Percentiles rank a stretch among this genome's conserved stretches.
phyloP scores from a whole-genome alignment of 1,284 basidiomycete genomes.

The Anthracocystis walkeri region DNA sequence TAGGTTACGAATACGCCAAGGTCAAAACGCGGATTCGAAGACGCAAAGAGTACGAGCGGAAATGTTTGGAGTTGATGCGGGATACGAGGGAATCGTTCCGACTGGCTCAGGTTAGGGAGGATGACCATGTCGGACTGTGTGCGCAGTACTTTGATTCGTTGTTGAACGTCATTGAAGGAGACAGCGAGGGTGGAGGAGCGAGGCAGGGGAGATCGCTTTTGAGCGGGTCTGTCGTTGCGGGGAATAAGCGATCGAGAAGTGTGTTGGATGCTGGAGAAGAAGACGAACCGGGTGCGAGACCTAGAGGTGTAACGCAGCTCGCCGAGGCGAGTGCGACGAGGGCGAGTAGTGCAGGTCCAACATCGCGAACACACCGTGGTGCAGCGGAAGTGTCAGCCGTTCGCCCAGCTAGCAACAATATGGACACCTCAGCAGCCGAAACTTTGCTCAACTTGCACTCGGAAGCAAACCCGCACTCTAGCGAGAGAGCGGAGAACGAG shows the following conservation, averaged over 20 bases:
- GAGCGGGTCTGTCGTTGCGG: constrained; percentile 22
- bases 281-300: constrained; percentile 1
- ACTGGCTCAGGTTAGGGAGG: constrained; percentile 26
- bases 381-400: constrained; percentile 4
- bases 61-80: constrained; percentile 45
- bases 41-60: constrained; percentile 54
- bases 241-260: constrained; percentile 39
- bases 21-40: constrained; percentile 40
- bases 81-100: constrained; percentile 43
- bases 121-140: constrained; percentile 48
- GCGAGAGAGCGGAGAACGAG: constrained; percentile 1
- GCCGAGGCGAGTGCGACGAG: constrained; percentile 5
- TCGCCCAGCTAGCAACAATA: constrained; percentile 13
- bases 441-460: constrained; percentile 48
- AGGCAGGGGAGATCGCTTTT: constrained; percentile 22
- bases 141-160: constrained; percentile 49
- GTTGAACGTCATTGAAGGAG: constrained; percentile 48
- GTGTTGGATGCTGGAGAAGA: constrained; percentile 14
- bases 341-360: constrained; percentile 16
- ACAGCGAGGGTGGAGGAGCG: constrained; percentile 5
- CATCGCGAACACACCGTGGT: background rate
- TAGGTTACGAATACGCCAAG: constrained; percentile 36
- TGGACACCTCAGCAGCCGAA: constrained; percentile 42
- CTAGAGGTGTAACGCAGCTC: constrained; percentile 13
- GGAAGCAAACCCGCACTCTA: constrained; percentile 9